Evolutionary conservation across 2,329 filamentous ascomycete species (phyloP).

Genomic region (Xylaria sp.): DNA sequence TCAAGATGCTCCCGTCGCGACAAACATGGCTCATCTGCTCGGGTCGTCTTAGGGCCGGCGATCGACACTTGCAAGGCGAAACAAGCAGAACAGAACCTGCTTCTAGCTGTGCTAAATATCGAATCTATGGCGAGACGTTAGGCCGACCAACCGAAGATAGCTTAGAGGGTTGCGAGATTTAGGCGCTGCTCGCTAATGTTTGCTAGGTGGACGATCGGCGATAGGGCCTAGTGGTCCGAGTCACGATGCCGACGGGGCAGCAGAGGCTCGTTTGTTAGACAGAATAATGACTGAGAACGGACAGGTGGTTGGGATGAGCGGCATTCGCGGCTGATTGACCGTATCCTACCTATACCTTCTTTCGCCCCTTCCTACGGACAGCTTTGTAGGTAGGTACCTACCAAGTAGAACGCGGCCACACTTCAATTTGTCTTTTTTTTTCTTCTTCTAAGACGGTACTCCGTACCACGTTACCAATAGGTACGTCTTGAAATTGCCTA

Average conservation of each 20-base stretch:
- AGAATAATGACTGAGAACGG: neutral
- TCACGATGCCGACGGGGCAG: neutral
- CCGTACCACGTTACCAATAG: too few relatives aligned
- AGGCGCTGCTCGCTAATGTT: neutral
- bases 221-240: neutral
- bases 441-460: too few relatives aligned
- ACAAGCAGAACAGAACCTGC: too few relatives aligned
- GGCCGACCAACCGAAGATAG: neutral
- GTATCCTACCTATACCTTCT: neutral
- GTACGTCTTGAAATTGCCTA: too few relatives aligned
- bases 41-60: constrained; percentile 7
- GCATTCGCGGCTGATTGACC: neutral
- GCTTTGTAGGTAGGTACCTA: neutral
- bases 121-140: neutral
- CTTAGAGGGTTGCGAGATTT: neutral
- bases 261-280: neutral
- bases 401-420: too few relatives aligned
- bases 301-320: neutral
- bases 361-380: neutral
- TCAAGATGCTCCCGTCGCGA: constrained; percentile 21
- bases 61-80: neutral
- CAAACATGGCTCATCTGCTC: constrained; percentile 20
- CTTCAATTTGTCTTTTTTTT: too few relatives aligned
- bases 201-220: neutral
- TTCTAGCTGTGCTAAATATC: neutral